phyloP scores from a whole-genome alignment of 2,329 filamentous ascomycete species.

The Scortechinia acanthostroma region DNA sequence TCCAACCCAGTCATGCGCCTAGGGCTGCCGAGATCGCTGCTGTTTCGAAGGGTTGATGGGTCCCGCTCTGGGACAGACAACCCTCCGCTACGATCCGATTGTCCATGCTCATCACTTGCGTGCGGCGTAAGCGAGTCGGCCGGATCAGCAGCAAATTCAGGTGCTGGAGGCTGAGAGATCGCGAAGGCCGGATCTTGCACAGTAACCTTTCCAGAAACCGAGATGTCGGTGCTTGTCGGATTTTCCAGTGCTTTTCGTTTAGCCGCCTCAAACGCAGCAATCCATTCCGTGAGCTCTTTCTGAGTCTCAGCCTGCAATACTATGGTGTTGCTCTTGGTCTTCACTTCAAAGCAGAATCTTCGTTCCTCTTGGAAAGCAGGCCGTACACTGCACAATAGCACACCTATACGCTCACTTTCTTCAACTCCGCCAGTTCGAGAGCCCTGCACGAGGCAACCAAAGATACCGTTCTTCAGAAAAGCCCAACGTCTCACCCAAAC shows the following conservation, averaged over 20 bases:
- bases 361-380: constrained; percentile 67
- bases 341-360: constrained; percentile 70
- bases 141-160: constrained; percentile 61
- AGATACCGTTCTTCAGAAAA: constrained; percentile 68
- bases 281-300: constrained; percentile 63
- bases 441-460: constrained; percentile 65
- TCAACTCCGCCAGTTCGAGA: constrained; percentile 62
- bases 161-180: constrained; percentile 61
- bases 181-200: constrained; percentile 51
- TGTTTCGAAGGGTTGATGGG: constrained; percentile 12
- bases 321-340: constrained; percentile 66
- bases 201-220: constrained; percentile 9
- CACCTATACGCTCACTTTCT: constrained; percentile 68
- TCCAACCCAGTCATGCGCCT: constrained; percentile 34
- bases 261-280: constrained; percentile 63
- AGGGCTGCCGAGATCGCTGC: constrained; percentile 4
- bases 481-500: constrained; percentile 67
- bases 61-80: constrained; percentile 45
- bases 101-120: constrained; percentile 31
- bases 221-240: constrained; percentile 15
- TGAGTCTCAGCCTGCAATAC: constrained; percentile 68
- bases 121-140: constrained; percentile 45
- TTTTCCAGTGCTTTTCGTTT: constrained; percentile 64
- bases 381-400: constrained; percentile 64
- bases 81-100: constrained; percentile 38